Conservation (phyloP, 225 moss, liverwort and hornwort species). For the Sphagnum contortum region DNA sequence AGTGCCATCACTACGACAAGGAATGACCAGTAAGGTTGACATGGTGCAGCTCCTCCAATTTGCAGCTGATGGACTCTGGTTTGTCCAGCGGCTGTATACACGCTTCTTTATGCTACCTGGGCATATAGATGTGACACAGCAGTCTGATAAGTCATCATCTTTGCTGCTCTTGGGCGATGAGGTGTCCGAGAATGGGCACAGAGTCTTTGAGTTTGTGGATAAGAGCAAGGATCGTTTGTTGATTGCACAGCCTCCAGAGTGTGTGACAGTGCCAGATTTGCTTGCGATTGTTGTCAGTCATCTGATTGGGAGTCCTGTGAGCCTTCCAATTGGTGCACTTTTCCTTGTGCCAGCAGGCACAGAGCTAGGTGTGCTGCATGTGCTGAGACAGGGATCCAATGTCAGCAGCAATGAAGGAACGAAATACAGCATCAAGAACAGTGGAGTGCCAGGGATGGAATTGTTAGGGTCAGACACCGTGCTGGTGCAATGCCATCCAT, state of each 20-base stretch:
- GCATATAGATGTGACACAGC: conserved; percentile 55
- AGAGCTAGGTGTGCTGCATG: conserved; percentile 39
- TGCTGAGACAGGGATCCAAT: conserved; percentile 50
- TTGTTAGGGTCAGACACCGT: conserved; percentile 61
- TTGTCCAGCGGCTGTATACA: conserved; percentile 65
- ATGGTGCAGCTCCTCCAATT: conserved; percentile 31
- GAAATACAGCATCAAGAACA: conserved; percentile 34
- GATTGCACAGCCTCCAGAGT: conserved; percentile 61
- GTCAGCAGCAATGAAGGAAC: conserved; percentile 14
- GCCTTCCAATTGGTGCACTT: conserved; percentile 53
- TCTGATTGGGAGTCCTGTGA: conserved; percentile 61
- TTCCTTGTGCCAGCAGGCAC: conserved; percentile 48
- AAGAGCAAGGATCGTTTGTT: conserved; percentile 42
- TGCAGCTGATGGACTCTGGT: conserved; percentile 70
- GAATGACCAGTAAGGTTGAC: conserved; percentile 33
- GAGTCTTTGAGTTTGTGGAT: conserved; percentile 69
- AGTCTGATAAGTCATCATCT: conserved; percentile 5
- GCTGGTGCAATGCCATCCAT: conserved; percentile 70
- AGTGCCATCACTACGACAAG: conserved; percentile 41
- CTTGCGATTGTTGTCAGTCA: conserved; percentile 69
- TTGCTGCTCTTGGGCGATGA: conserved; percentile 7
- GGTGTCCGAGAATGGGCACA: conserved; percentile 39
- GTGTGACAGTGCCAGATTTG: conserved; percentile 55
- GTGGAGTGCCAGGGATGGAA: conserved; percentile 62
- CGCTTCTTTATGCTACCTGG: conserved; percentile 63